Evolutionary conservation across 257 asterid genomes (phyloP).

Genomic region (Rehmannia glutinosa): DNA sequence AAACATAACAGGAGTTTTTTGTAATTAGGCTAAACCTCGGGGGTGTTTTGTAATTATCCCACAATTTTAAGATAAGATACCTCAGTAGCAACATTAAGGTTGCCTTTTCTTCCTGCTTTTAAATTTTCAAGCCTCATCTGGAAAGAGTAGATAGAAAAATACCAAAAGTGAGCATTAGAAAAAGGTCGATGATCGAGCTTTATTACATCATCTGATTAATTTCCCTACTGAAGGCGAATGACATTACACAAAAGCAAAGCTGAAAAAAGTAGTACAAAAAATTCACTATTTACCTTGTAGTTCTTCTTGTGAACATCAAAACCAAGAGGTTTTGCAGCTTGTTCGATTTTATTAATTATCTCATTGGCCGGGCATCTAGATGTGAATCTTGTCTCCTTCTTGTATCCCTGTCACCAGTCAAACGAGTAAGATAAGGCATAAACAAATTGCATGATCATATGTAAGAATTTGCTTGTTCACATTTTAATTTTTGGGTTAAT

Average conservation of each 20-base stretch:
- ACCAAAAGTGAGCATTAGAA: not conserved
- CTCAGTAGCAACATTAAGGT: conserved; percentile 86
- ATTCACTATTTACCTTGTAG: conserved; percentile 56
- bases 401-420: conserved; percentile 51
- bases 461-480: not conserved
- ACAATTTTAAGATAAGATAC: conserved; percentile 24
- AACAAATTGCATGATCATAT: not conserved
- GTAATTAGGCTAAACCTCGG: too few species aligned
- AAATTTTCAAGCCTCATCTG: conserved; percentile 88
- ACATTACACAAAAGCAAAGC: too few species aligned
- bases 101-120: conserved; percentile 93
- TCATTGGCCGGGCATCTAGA: conserved; percentile 77
- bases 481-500: too few species aligned
- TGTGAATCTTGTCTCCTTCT: conserved; percentile 84
- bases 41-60: too few species aligned
- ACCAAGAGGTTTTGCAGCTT: conserved; percentile 91
- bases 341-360: conserved; percentile 77
- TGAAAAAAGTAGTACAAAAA: not conserved
- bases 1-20: too few species aligned
- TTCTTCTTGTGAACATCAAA: conserved; percentile 87
- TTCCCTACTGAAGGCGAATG: not conserved
- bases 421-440: not conserved
- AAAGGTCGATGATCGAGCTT: not conserved
- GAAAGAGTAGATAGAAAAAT: not conserved
- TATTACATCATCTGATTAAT: not conserved